Evolutionary conservation across 129 eudicot genomes (phyloP), one percentile per base, ranked within the genome.

Genomic region (Ambrosia artemisiifolia): DNA sequence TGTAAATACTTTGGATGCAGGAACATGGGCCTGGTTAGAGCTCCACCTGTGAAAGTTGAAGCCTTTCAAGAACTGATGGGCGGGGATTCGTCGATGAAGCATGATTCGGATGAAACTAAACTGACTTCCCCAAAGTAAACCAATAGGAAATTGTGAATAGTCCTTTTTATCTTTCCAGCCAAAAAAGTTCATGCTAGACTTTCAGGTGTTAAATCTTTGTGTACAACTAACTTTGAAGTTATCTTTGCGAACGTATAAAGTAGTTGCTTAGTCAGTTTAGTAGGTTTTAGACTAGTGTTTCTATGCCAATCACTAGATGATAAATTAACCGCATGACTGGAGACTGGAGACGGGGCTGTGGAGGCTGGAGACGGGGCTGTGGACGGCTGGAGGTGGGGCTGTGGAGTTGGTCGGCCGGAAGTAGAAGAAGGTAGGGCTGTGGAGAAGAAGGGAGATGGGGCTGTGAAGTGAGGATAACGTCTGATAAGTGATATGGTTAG

Each of bases 51-150:
- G 60, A 94, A 94, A 73, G 99, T 94, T 10, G 99, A 94, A 88
- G 99, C 93, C 11, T 94, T 94, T 77, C 91, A 86, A 66, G 97
- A 94, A 75, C 82, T 94, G 84, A 90, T 94, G 99, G 99, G 97
- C 42, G 96, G 99, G 60, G 99, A 94, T 90, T 67, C 97, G 40
- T 82, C 96, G 46, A 48, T 86, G 76, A 94, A 94, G 83, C 99
- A 80, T 79, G 96, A 86, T 69, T 71, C 91, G 7, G 97, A 90
- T 24, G 98, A 94, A 75, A 83, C 79, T 83, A 93, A 89, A 82
- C 77, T 90, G 55, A 82, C 86, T 60, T 90, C 99, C 74, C 99
- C 88, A 14, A 74, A 82, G 19, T 82, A 84, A 84, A 20, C 67
- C 19, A 75, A 76, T 6, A 30, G 77, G 69, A 43, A 43, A 47